Evolutionary conservation across 768 basidiomycete species (phyloP), one percentile per base, ranked within the genome.

Genomic region (Tulasnella sp.): DNA sequence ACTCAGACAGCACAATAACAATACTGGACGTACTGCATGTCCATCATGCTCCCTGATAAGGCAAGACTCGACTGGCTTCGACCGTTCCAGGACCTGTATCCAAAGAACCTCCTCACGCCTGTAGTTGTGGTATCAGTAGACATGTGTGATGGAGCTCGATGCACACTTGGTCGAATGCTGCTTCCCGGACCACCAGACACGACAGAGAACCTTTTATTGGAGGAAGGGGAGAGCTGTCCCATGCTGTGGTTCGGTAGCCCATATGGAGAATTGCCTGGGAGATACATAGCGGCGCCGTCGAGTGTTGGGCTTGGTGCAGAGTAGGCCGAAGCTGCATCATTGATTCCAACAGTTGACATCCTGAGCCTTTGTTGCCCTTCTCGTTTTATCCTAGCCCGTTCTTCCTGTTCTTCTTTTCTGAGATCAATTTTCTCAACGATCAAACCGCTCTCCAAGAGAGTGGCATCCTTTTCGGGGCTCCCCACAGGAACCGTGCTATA

Each of bases 381-480:
- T 65, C 76, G 83, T 61, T 80, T 80, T 60, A 77, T 76, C 26
- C 86, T 81, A 45, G 87, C 84, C 45, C 80, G 78, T 38, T 82
- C 85, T 43, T 62, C 87, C 60, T 74, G 79, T 69, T 88, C 88
- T 70, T 70, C 67, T 17, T 61, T 55, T 49, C 83, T 80, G 19
- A 93, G 80, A 69, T 93, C 81, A 38, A 93, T 85, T 62, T 88
- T 86, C 66, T 94, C 91, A 7, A 92, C 84, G 54, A 91, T 87
- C 78, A 93, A 83, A 2, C 89, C 89, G 64, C 88, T 92, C 70
- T 91, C 86, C 21, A 94, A 78, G 9, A 93, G 74, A 0, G 88
- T 88, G 13, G 88, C 77, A 58, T 91, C 86, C 32, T 86, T 79
- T 42, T 82, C 82, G 23, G 56, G 45, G 32, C 29, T 29, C 24